Conservation (phyloP, 2,329 filamentous ascomycete genomes). For the Acephala macrosclerotiorum region DNA sequence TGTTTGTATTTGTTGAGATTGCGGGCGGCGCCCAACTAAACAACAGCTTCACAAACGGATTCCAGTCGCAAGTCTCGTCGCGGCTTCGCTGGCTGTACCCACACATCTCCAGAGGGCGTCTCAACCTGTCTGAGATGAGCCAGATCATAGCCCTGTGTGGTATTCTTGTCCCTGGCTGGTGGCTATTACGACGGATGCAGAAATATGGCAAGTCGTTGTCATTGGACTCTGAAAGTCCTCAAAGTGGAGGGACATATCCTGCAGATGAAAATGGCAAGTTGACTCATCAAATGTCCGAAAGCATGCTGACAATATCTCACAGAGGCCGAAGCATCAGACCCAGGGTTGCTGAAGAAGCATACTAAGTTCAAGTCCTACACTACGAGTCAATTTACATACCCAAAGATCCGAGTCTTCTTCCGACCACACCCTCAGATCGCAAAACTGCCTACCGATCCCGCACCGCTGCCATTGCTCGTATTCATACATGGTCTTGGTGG, state of each 20-base stretch:
- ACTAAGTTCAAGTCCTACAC: constrained; percentile 75
- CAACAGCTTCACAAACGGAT: constrained; percentile 17
- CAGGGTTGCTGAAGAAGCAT: constrained; percentile 80
- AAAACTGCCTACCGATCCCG: constrained; percentile 77
- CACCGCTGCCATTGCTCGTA: constrained; percentile 82
- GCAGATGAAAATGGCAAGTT: constrained; percentile 35
- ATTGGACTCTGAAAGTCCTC: constrained; percentile 25
- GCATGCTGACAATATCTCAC: constrained; percentile 20
- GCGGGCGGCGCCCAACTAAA: constrained; percentile 16
- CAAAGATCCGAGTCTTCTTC: constrained; percentile 82
- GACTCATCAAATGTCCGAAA: neutral
- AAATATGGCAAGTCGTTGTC: constrained; percentile 29
- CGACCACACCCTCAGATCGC: constrained; percentile 82
- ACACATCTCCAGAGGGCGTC: constrained; percentile 24
- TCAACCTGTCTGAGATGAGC: constrained; percentile 36
- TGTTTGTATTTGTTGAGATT: constrained; percentile 20
- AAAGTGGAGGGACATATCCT: constrained; percentile 18
- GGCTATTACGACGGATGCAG: constrained; percentile 27
- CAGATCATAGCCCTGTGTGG: constrained; percentile 34
- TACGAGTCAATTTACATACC: constrained; percentile 74
- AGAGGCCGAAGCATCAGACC: constrained; percentile 59
- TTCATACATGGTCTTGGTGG: constrained; percentile 96
- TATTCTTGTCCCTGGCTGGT: constrained; percentile 38
- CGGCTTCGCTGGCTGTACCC: constrained; percentile 30
- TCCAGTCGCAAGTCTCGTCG: constrained; percentile 28